These are phyloP conservation scores for Margaritispora aquatica DNA, from an alignment of 495 filamentous ascomycete species.

Conservation along the genomic window DNA sequence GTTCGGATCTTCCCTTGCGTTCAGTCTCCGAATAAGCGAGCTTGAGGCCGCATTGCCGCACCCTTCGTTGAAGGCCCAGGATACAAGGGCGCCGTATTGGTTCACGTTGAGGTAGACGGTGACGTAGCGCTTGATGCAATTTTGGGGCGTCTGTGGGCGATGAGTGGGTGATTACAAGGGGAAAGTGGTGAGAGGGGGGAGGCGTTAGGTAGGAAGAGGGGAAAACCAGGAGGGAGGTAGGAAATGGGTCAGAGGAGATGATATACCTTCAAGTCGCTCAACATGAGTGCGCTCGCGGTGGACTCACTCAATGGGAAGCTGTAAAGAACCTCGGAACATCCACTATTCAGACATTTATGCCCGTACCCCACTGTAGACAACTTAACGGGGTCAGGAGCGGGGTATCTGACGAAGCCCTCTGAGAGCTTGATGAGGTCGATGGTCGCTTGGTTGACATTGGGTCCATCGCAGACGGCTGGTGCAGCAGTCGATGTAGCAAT, in stretches of 20 bases:
- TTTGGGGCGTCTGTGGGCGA: slow-evolving; percentile 10
- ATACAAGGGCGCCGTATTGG: slow-evolving; percentile 44
- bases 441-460: slow-evolving; percentile 31
- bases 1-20: slow-evolving; percentile 34
- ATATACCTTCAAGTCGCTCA: slow-evolving; percentile 24
- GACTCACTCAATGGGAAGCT: slow-evolving; percentile 35
- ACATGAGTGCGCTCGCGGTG: slow-evolving; percentile 35
- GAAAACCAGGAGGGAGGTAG: too few species aligned
- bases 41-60: slow-evolving; percentile 38
- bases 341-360: slow-evolving; percentile 36
- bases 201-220: slow-evolving; percentile 20
- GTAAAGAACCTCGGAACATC: slow-evolving; percentile 39
- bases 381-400: slow-evolving; percentile 10
- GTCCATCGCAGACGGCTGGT: slow-evolving; percentile 23
- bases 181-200: background rate
- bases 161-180: too few species aligned
- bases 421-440: slow-evolving; percentile 35
- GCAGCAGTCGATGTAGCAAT: background rate
- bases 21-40: slow-evolving; percentile 37
- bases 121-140: slow-evolving; percentile 34
- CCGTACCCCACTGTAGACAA: slow-evolving; percentile 44
- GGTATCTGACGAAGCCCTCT: slow-evolving; percentile 29
- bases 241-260: too few species aligned
- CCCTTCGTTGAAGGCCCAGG: slow-evolving; percentile 44
- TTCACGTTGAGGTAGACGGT: slow-evolving; percentile 39